These are phyloP conservation scores for Colletotrichum sp. DNA, from an alignment of 2,329 filamentous ascomycete genomes.

Conservation along the genomic window DNA sequence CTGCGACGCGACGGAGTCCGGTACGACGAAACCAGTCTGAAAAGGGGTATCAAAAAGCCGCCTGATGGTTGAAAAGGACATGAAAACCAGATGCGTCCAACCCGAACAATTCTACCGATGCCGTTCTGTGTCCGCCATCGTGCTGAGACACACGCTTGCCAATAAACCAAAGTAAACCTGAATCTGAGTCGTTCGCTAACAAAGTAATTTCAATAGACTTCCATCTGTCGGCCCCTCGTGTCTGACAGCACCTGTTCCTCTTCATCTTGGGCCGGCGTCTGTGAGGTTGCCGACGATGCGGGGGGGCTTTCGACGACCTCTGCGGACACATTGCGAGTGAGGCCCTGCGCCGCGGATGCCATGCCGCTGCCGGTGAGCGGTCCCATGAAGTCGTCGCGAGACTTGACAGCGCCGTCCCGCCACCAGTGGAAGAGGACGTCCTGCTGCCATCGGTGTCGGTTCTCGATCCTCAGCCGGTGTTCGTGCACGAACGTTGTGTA, in stretches of 20 bases:
- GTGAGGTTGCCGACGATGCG: neutral
- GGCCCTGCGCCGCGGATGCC: neutral
- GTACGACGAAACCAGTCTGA: neutral
- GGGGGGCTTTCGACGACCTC: neutral
- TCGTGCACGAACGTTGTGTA: conserved; percentile 38
- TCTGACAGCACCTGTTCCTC: neutral
- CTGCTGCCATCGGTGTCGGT: conserved; percentile 37
- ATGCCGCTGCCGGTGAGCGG: conserved; percentile 6
- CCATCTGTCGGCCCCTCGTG: neutral
- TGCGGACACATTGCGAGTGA: neutral
- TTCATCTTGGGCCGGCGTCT: neutral
- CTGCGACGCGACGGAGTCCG: neutral
- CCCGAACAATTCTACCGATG: neutral
- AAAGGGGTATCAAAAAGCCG: neutral
- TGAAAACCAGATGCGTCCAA: neutral
- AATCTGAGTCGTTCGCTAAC: neutral
- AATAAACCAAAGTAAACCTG: neutral
- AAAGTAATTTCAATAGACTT: neutral
- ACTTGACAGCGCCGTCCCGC: conserved; percentile 26
- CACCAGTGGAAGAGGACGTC: conserved; percentile 44
- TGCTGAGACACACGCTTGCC: neutral
- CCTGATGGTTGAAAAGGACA: neutral
- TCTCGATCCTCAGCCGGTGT: conserved; percentile 35
- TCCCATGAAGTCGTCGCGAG: neutral
- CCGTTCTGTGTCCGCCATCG: neutral